Conservation (phyloP, 768 basidiomycete genomes). For the Rhodotorula paludigena region DNA sequence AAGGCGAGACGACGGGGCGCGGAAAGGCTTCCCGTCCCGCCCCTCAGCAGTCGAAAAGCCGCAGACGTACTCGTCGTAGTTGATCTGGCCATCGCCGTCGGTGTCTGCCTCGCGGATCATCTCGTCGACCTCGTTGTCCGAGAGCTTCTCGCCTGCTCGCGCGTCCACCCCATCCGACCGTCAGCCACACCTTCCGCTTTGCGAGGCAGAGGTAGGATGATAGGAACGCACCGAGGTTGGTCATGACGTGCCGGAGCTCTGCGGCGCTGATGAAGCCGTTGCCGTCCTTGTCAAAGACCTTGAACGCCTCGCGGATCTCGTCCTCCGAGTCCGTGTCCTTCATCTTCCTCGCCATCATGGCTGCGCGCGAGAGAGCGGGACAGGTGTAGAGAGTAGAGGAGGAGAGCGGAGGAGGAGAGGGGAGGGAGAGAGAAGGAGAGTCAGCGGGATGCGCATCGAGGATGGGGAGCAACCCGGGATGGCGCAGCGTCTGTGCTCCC, state of each 20-base stretch:
- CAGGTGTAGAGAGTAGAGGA: background rate
- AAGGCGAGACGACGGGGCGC: too few relatives aligned
- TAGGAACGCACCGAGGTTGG: constrained; percentile 63
- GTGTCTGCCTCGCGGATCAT: constrained; percentile 98
- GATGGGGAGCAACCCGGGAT: background rate
- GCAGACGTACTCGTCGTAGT: constrained; percentile 68
- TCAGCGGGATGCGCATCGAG: background rate
- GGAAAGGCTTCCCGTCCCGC: too few relatives aligned
- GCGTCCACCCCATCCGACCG: background rate
- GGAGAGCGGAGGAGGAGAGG: background rate
- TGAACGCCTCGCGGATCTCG: constrained; percentile 94
- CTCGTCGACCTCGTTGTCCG: constrained; percentile 82
- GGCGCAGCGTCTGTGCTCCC: background rate
- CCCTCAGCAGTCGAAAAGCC: too few relatives aligned
- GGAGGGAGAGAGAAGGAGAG: background rate
- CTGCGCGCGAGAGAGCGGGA: constrained; percentile 10
- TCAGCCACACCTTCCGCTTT: background rate
- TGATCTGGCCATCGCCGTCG: constrained; percentile 90
- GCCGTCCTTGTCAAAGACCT: constrained; percentile 93
- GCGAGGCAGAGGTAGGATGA: background rate
- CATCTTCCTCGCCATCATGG: constrained; percentile 62
- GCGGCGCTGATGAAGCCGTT: constrained; percentile 73
- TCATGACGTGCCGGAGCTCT: constrained; percentile 88
- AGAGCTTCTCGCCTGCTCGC: constrained; percentile 69
- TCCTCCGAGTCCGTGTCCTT: constrained; percentile 87